phyloP scores from a whole-genome alignment of 306 rosid genomes.

The Vigna hirtella region DNA sequence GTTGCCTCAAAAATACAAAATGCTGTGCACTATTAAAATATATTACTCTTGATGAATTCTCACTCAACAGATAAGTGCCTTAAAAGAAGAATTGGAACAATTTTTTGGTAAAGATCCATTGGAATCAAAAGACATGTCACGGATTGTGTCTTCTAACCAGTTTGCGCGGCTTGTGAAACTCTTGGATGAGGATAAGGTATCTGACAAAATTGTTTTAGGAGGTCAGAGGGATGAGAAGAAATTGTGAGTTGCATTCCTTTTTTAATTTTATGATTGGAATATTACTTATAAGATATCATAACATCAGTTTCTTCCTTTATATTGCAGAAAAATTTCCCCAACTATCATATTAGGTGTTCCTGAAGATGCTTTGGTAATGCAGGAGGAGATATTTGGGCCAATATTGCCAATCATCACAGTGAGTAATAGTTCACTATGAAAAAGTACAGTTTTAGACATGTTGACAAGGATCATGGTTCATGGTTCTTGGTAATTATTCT shows the following conservation, averaged over 20 bases:
- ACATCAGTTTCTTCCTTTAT: conserved; percentile 24
- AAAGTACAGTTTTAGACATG: conserved; percentile 18
- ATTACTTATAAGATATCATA: conserved; percentile 5
- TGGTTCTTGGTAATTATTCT: neutral
- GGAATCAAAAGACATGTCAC: conserved; percentile 68
- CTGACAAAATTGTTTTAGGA: conserved; percentile 74
- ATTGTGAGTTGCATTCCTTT: conserved; percentile 58
- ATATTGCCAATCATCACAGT: conserved; percentile 78
- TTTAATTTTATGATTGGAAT: conserved; percentile 32
- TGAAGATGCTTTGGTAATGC: conserved; percentile 68
- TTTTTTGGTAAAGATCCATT: conserved; percentile 67
- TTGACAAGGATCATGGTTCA: conserved; percentile 4
- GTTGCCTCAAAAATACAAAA: conserved; percentile 15
- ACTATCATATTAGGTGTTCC: conserved; percentile 78
- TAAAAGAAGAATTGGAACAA: conserved; percentile 59
- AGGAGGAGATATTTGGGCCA: conserved; percentile 90
- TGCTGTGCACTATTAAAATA: neutral
- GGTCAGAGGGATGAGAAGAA: conserved; percentile 74
- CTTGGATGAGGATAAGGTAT: conserved; percentile 69
- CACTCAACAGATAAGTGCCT: conserved; percentile 60
- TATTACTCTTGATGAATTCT: conserved; percentile 28
- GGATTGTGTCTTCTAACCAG: conserved; percentile 69
- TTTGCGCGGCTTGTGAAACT: conserved; percentile 66
- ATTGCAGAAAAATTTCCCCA: conserved; percentile 80
- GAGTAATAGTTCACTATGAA: conserved; percentile 39